A percentile compares a stretch with the other conserved stretches of the same genome.
Evolutionary conservation across 2,329 filamentous ascomycete species (phyloP).

Genomic region (Fusarium sp.): DNA sequence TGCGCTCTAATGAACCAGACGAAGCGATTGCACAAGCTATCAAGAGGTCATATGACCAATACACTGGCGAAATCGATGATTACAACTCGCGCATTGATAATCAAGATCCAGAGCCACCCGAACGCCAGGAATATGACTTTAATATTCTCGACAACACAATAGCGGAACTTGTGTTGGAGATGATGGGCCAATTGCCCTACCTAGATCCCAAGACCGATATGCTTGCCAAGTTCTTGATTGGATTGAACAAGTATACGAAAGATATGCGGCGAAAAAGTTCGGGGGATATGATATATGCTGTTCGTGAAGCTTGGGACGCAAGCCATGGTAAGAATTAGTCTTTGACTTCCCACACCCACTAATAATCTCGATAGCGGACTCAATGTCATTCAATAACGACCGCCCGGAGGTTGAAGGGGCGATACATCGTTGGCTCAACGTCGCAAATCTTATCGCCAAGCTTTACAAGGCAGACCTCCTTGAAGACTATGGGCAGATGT

Average conservation of each 20-base stretch:
- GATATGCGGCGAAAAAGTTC: neutral
- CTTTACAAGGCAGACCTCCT: neutral
- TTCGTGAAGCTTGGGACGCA: neutral
- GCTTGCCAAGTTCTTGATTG: neutral
- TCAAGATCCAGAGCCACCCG: neutral
- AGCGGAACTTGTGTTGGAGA: neutral
- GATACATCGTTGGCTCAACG: constrained; percentile 4
- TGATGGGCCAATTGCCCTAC: neutral
- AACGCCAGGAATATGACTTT: neutral
- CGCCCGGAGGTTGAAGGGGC: neutral
- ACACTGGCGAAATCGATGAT: neutral
- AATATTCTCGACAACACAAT: neutral
- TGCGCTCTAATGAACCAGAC: neutral
- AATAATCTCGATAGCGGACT: neutral
- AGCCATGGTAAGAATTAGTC: neutral
- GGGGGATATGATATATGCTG: constrained; percentile 1
- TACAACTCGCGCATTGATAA: neutral
- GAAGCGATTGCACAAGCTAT: neutral
- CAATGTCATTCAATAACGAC: no score
- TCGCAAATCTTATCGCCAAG: constrained; percentile 1
- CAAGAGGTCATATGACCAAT: neutral
- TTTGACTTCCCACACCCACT: rapidly evolving
- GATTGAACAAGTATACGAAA: neutral
- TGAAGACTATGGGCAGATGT: no score
- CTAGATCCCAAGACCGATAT: neutral